Evolutionary conservation across 768 basidiomycete genomes (phyloP).

Genomic region (Suillus variegatus): DNA sequence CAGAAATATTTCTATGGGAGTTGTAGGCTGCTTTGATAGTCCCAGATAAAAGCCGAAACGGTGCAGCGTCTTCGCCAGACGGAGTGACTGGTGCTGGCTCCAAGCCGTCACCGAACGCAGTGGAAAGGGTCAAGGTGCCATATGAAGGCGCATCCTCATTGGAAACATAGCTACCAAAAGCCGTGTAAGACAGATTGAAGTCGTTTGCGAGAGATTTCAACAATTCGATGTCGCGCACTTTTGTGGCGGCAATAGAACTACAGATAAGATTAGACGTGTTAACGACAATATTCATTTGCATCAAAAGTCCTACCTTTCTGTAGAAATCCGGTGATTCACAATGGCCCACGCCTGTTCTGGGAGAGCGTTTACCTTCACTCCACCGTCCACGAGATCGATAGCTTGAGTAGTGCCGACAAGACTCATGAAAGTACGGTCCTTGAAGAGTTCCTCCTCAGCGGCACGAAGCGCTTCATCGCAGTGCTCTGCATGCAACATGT

Average conservation of each 20-base stretch:
- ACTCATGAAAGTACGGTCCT: constrained; percentile 32
- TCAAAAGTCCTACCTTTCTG: constrained; percentile 45
- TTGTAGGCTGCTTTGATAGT: no score
- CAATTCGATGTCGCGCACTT: constrained; percentile 45
- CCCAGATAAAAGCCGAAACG: no score
- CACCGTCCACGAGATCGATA: constrained; percentile 67
- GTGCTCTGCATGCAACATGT: constrained; percentile 39
- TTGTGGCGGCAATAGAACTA: constrained; percentile 44
- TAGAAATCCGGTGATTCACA: constrained; percentile 72
- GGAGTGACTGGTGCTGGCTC: no score
- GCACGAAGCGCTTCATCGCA: constrained; percentile 12
- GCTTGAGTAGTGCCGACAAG: constrained; percentile 76
- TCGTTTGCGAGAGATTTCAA: constrained; percentile 45
- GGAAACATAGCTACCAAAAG: constrained; percentile 51
- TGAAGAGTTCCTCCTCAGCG: constrained; percentile 8
- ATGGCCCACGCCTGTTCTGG: constrained; percentile 72
- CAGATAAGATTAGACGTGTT: constrained; percentile 2
- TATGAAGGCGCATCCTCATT: constrained; percentile 33
- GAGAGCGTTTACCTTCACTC: constrained; percentile 76
- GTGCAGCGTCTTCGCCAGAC: no score
- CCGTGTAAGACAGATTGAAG: constrained; percentile 59
- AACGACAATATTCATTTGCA: background rate
- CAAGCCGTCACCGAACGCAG: no score
- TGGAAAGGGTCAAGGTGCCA: constrained; percentile 55
- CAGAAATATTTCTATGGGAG: no score